Evolutionary conservation across 768 basidiomycete genomes (phyloP).

Genomic region (Trametes gibbosa): DNA sequence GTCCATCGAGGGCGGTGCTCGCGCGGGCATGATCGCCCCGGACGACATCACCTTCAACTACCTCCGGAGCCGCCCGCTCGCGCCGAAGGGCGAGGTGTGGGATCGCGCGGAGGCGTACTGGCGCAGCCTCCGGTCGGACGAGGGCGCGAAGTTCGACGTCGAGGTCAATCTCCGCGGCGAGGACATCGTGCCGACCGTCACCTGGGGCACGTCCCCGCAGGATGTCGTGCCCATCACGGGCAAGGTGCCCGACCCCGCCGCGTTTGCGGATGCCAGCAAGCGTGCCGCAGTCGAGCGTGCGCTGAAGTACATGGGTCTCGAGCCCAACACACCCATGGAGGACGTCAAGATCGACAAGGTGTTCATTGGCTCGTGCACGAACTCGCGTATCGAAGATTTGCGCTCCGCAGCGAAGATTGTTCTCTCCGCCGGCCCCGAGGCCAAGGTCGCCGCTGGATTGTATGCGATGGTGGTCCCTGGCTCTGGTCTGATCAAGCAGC

Average conservation of each 20-base stretch:
- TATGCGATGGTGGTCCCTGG: constrained; percentile 70
- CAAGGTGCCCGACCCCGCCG: constrained; percentile 50
- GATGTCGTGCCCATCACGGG: constrained; percentile 61
- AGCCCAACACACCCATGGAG: constrained; percentile 51
- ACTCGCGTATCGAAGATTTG: constrained; percentile 64
- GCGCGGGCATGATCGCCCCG: constrained; percentile 65
- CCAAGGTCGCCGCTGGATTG: constrained; percentile 50
- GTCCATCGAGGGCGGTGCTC: constrained; percentile 65
- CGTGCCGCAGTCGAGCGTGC: constrained; percentile 48
- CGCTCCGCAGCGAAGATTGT: constrained; percentile 58
- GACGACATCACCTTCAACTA: constrained; percentile 63
- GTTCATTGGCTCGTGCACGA: constrained; percentile 69
- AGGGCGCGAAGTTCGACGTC: constrained; percentile 57
- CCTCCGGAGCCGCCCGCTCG: constrained; percentile 56
- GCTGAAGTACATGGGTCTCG: constrained; percentile 62
- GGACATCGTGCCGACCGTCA: constrained; percentile 62
- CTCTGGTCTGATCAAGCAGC: constrained; percentile 61
- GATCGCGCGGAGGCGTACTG: constrained; percentile 59
- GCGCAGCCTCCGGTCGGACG: constrained; percentile 52
- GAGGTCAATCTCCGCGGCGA: constrained; percentile 55
- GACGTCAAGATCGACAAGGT: constrained; percentile 62
- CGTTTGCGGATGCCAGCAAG: constrained; percentile 43
- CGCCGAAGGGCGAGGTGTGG: constrained; percentile 59
- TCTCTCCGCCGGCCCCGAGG: constrained; percentile 46
- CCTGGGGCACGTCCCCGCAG: constrained; percentile 67